These are phyloP conservation scores for Kockovaella imperatae DNA, from an alignment of 768 basidiomycete genomes.

Conservation along the genomic window DNA sequence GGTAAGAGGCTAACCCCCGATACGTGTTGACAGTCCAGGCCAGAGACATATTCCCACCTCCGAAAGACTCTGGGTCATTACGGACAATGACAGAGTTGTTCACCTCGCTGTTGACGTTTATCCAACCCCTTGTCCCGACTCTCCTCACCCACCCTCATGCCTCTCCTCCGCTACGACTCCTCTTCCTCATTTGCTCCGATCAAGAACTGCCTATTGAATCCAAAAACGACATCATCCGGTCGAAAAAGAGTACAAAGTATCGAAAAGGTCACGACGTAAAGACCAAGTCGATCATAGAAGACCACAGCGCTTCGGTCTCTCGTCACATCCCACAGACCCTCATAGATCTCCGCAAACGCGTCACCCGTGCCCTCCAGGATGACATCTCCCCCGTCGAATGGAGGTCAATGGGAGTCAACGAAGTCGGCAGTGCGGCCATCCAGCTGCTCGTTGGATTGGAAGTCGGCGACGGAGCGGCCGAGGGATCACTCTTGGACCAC, in stretches of 20 bases:
- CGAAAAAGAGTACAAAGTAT: constrained; percentile 75
- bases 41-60: constrained; percentile 39
- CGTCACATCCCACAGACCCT: constrained; percentile 52
- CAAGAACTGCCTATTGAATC: no score
- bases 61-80: constrained; percentile 29
- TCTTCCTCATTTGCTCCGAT: constrained; percentile 65
- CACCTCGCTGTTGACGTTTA: constrained; percentile 11
- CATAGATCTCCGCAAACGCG: constrained; percentile 50
- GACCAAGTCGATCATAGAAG: constrained; percentile 61
- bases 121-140: constrained; percentile 56
- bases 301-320: constrained; percentile 24
- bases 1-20: constrained; percentile 22
- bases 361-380: constrained; percentile 49
- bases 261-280: constrained; percentile 71
- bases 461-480: constrained; percentile 56
- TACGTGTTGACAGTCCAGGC: no score
- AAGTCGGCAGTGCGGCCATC: constrained; percentile 39
- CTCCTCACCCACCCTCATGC: constrained; percentile 80
- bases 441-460: constrained; percentile 81
- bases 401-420: constrained; percentile 40
- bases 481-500: constrained; percentile 72
- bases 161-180: constrained; percentile 76
- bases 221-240: constrained; percentile 51
- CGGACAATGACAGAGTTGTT: constrained; percentile 45
- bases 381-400: constrained; percentile 34